phyloP scores from a whole-genome alignment of 495 filamentous ascomycete genomes.

The Pyrenopolyporus hunteri region DNA sequence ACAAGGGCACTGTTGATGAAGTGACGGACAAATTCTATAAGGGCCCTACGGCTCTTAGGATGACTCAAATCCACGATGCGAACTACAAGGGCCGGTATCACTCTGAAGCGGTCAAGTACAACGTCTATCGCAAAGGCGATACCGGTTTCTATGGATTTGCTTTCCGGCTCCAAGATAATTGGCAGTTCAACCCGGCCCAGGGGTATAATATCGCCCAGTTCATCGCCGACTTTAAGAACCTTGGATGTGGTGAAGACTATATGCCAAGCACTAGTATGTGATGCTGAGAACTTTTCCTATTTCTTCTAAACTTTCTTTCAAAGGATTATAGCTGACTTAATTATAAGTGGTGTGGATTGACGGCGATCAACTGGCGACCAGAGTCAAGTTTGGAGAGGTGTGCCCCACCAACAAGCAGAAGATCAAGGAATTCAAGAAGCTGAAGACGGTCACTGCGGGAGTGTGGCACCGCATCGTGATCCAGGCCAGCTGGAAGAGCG shows the following conservation, averaged over 20 bases:
- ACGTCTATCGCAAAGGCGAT: slow-evolving; percentile 57
- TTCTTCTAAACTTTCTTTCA: too few species aligned
- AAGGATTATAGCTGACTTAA: too few species aligned
- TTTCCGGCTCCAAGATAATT: slow-evolving; percentile 57
- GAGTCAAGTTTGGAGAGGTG: slow-evolving; percentile 55
- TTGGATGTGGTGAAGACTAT: slow-evolving; percentile 54
- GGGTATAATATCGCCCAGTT: slow-evolving; percentile 62
- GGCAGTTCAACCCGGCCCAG: slow-evolving; percentile 57
- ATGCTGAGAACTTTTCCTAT: too few species aligned
- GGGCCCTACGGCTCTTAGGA: slow-evolving; percentile 55
- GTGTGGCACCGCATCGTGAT: slow-evolving; percentile 59
- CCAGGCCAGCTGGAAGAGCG: slow-evolving; percentile 56
- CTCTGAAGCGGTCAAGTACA: slow-evolving; percentile 56
- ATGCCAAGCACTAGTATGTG: slow-evolving; percentile 59
- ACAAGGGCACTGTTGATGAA: slow-evolving; percentile 53
- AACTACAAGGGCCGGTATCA: slow-evolving; percentile 59
- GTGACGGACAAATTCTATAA: slow-evolving; percentile 55
- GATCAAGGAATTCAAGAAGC: slow-evolving; percentile 39
- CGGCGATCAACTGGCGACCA: slow-evolving; percentile 54
- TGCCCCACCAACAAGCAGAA: slow-evolving; percentile 43
- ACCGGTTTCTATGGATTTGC: slow-evolving; percentile 62
- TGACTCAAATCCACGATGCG: slow-evolving; percentile 58
- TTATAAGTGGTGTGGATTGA: slow-evolving; percentile 59
- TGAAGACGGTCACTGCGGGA: slow-evolving; percentile 52
- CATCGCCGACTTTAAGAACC: slow-evolving; percentile 59